Conservation (phyloP, 1,284 basidiomycete species). For the Rhodotorula mucilaginosa region DNA sequence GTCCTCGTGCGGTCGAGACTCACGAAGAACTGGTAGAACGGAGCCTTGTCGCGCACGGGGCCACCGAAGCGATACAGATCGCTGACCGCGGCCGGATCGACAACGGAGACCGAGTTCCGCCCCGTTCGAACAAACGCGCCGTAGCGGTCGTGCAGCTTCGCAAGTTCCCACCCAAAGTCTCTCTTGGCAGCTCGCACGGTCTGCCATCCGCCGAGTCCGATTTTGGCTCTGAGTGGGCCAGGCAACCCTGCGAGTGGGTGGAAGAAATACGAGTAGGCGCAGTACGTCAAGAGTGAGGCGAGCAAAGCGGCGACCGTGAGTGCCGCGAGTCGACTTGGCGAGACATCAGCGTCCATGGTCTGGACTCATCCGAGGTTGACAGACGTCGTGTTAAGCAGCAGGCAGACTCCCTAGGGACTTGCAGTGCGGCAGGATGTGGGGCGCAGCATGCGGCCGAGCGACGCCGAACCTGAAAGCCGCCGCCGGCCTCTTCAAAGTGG, state of each 20-base stretch:
- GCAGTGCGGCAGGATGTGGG: too few relatives aligned
- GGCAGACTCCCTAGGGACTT: too few relatives aligned
- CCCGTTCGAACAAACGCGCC: not conserved
- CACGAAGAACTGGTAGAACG: slow-evolving; percentile 12
- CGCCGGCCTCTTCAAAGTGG: too few relatives aligned
- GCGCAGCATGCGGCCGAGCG: too few relatives aligned
- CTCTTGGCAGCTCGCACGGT: slow-evolving; percentile 5
- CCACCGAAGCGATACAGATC: slow-evolving; percentile 11
- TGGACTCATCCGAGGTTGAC: too few relatives aligned
- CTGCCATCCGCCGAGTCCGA: slow-evolving; percentile 2
- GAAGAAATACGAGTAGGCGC: slow-evolving; percentile 1
- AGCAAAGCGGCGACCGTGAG: not conserved
- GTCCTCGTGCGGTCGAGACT: not conserved
- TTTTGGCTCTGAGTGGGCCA: not conserved
- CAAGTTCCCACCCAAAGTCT: slow-evolving; percentile 8
- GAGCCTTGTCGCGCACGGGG: not conserved
- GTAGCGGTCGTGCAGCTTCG: slow-evolving; percentile 3
- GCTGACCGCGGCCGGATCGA: not conserved
- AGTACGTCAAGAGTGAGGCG: not conserved
- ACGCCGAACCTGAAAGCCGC: too few relatives aligned
- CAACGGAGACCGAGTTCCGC: slow-evolving; percentile 9
- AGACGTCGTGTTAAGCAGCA: too few relatives aligned
- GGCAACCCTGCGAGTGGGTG: slow-evolving; percentile 2
- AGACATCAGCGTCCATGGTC: too few relatives aligned
- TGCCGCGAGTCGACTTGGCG: not conserved